Evolutionary conservation across 1,139 yeast genomes (phyloP), one percentile per base, ranked within the genome.

Genomic region (Candida gigantensis): DNA sequence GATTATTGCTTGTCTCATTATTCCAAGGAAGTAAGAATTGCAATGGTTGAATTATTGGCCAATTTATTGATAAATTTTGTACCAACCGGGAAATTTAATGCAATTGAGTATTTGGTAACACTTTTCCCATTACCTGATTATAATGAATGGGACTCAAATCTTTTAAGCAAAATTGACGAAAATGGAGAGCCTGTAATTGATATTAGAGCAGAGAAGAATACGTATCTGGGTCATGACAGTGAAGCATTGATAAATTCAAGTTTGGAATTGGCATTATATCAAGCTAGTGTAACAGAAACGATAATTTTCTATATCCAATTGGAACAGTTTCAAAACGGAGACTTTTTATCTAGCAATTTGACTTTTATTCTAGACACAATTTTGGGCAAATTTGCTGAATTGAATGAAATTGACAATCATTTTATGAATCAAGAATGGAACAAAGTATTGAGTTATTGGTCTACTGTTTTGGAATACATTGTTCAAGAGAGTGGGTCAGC

Each of bases 251-350:
- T 60, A n/a, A 45, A 52, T 13, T 28, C 50, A 1, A 49, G 50
- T 33, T 47, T 58, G 1, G 57, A 56, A 24, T 37, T 46, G 9
- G 43, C 52, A 10, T 49, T 66, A 24, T 45, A 47, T 14, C 71
- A 68, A 41, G 48, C 62, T 2, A 67, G 73, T 11, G 44, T 65
- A 2, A 52, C 60, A 7, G 72, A 69, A 41, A 44, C 70, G 0
- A 40, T 70, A 15, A 52, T 69, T 2, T 53, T 66, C 23, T 70
- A 66, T 45, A 49, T 68, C 25, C 76, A 71, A 46, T 52, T 72
- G 20, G 72, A 68, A 43, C 73, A 65, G 44, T 65, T 69, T 37
- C 75, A 70, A 44, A 60, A 66, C 37, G 51, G 62, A 1, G 74
- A 68, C 19, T 71, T 48, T 37, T 54, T 70, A 27, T 50, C 72